Evolutionary conservation across 1,139 yeast genomes (phyloP).

Genomic region (Kurtzmaniella quercitrusa): DNA sequence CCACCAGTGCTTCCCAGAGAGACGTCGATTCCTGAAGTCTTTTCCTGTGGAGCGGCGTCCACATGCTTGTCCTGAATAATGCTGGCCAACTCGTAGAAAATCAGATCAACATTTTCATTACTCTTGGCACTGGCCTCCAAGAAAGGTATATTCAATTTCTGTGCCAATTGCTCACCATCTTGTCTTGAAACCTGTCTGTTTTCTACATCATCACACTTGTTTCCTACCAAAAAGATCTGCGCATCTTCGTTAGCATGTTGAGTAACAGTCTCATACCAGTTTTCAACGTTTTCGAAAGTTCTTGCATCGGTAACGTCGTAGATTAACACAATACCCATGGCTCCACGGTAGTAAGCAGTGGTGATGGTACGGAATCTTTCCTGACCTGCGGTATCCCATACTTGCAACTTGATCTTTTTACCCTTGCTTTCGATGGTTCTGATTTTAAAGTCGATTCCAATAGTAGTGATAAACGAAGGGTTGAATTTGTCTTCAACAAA

Average conservation of each 20-base stretch:
- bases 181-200: conserved; percentile 73
- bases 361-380: conserved; percentile 97
- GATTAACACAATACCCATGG: conserved; percentile 94
- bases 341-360: conserved; percentile 97
- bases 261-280: conserved; percentile 92
- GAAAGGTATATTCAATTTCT: conserved; percentile 83
- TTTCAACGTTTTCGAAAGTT: conserved; percentile 80
- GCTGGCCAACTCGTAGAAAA: conserved; percentile 87
- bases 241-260: conserved; percentile 97
- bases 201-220: conserved; percentile 87
- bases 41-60: conserved; percentile 27
- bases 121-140: conserved; percentile 96
- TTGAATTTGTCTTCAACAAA: conserved; percentile 97
- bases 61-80: conserved; percentile 77
- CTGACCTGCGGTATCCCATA: conserved; percentile 99
- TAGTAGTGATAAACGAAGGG: conserved; percentile 93
- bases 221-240: conserved; percentile 88
- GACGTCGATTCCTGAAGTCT: conserved; percentile 43
- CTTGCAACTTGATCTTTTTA: conserved; percentile 87
- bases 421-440: conserved; percentile 94
- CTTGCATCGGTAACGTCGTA: conserved; percentile 96
- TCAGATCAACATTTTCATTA: conserved; percentile 85
- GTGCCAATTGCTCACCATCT: conserved; percentile 89
- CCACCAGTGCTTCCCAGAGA: conserved; percentile 26
- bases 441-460: conserved; percentile 96